phyloP scores from a whole-genome alignment of 2,329 filamentous ascomycete genomes.

The Scedosporium dehoogii region DNA sequence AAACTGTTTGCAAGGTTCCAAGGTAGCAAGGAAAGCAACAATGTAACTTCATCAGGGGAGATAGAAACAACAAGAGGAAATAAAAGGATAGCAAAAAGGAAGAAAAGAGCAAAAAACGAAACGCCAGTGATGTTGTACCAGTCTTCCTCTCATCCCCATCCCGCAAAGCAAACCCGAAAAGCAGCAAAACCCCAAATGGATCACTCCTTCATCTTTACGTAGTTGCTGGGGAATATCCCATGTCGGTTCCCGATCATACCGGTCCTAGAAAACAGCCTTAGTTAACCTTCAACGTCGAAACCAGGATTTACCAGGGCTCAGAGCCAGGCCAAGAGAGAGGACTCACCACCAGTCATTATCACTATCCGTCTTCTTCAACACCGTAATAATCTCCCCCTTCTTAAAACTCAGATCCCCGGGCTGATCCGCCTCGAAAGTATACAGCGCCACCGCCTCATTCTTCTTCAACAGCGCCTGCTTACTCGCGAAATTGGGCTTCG shows the following conservation, averaged over 20 bases:
- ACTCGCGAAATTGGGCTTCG: slow-evolving; percentile 72
- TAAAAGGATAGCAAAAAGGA: slow-evolving; percentile 2
- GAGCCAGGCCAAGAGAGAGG: not conserved
- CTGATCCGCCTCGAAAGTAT: slow-evolving; percentile 90
- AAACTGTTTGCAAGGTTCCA: too few species aligned
- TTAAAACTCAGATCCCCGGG: slow-evolving; percentile 89
- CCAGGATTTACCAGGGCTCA: not conserved
- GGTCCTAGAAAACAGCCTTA: slow-evolving; percentile 46
- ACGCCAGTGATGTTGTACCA: not conserved
- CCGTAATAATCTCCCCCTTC: slow-evolving; percentile 93
- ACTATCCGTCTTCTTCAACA: slow-evolving; percentile 88
- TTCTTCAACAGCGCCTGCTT: slow-evolving; percentile 47
- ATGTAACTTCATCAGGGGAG: not conserved
- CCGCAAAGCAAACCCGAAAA: not conserved
- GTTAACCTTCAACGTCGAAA: not conserved
- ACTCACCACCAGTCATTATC: slow-evolving; percentile 89
- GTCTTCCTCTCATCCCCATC: not conserved
- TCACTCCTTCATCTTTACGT: slow-evolving; percentile 55
- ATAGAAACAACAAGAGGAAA: slow-evolving; percentile 11
- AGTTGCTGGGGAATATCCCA: slow-evolving; percentile 87
- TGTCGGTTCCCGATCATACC: slow-evolving; percentile 75
- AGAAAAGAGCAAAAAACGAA: slow-evolving; percentile 10
- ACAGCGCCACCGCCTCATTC: slow-evolving; percentile 84
- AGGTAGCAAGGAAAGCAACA: too few species aligned
- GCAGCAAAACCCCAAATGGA: slow-evolving; percentile 8